These are phyloP conservation scores for Phytophthora podocarpi DNA, from an alignment of 352 stramenopile species.

Conservation along the genomic window DNA sequence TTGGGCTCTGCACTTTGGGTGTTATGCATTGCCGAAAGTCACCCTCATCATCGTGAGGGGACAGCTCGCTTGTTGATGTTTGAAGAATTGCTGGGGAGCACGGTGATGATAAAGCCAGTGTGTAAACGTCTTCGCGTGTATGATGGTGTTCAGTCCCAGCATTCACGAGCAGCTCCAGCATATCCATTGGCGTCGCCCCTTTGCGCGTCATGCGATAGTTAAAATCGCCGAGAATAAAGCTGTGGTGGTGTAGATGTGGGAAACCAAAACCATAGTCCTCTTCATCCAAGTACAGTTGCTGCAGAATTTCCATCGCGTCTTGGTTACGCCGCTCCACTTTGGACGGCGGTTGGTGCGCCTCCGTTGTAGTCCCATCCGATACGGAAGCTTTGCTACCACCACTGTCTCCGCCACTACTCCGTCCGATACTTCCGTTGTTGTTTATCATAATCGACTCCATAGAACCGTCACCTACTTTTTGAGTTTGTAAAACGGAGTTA, in stretches of 20 bases:
- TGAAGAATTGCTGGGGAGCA: conserved; percentile 35
- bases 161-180: conserved; percentile 55
- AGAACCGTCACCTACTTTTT: conserved; percentile 20
- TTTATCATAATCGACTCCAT: conserved; percentile 6
- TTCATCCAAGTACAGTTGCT: conserved; percentile 80
- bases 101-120: conserved; percentile 30
- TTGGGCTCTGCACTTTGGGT: conserved; percentile 44
- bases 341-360: conserved; percentile 46
- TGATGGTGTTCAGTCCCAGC: conserved; percentile 24
- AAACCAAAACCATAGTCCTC: conserved; percentile 89
- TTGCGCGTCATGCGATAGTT: conserved; percentile 88
- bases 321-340: conserved; percentile 84
- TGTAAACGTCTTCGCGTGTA: conserved; percentile 13
- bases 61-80: conserved; percentile 34
- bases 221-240: conserved; percentile 90
- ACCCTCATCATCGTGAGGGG: conserved; percentile 20
- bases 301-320: conserved; percentile 81
- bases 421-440: conserved; percentile 14
- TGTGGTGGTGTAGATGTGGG: conserved; percentile 82
- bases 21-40: conserved; percentile 58
- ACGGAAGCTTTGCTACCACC: conserved; percentile 20
- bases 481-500: conserved; percentile 15
- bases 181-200: conserved; percentile 48
- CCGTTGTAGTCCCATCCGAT: conserved; percentile 5
- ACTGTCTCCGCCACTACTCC: conserved; percentile 28